phyloP scores from a whole-genome alignment of 2,329 filamentous ascomycete species.

The Xylariales sp. region DNA sequence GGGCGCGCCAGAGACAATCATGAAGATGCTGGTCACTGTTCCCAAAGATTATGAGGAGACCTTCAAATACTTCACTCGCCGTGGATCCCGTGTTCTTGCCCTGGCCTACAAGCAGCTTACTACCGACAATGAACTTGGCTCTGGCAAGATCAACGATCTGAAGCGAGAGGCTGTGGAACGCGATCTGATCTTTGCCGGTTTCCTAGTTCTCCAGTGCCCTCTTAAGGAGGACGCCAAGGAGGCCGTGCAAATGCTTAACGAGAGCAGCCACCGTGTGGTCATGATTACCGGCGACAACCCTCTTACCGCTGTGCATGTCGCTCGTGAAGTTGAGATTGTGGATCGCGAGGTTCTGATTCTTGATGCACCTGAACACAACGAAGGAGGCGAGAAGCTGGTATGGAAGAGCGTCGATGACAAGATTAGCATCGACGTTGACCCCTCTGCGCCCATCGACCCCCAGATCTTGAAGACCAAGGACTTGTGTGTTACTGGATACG shows the following conservation, averaged over 20 bases:
- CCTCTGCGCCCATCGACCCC: constrained; percentile 72
- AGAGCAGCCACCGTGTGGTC: constrained; percentile 95
- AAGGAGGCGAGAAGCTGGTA: constrained; percentile 73
- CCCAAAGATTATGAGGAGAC: constrained; percentile 94
- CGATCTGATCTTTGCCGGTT: constrained; percentile 84
- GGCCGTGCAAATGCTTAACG: constrained; percentile 93
- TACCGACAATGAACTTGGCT: constrained; percentile 73
- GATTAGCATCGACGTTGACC: constrained; percentile 79
- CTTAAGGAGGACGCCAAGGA: constrained; percentile 95
- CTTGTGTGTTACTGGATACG: constrained; percentile 93
- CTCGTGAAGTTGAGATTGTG: constrained; percentile 93
- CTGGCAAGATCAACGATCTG: constrained; percentile 84
- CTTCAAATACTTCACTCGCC: constrained; percentile 95
- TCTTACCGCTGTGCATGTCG: constrained; percentile 92
- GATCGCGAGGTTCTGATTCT: constrained; percentile 93
- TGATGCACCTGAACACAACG: constrained; percentile 88
- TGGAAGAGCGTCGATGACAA: constrained; percentile 96
- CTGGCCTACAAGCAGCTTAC: constrained; percentile 92
- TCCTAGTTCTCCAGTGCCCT: constrained; percentile 91
- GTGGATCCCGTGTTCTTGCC: constrained; percentile 89
- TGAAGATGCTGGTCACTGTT: constrained; percentile 80
- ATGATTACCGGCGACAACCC: constrained; percentile 99
- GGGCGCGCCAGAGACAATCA: constrained; percentile 94
- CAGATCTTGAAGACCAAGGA: constrained; percentile 83
- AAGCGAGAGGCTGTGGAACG: constrained; percentile 90